phyloP scores from a whole-genome alignment of 495 filamentous ascomycete species.

The Evansstolkia leycettana region DNA sequence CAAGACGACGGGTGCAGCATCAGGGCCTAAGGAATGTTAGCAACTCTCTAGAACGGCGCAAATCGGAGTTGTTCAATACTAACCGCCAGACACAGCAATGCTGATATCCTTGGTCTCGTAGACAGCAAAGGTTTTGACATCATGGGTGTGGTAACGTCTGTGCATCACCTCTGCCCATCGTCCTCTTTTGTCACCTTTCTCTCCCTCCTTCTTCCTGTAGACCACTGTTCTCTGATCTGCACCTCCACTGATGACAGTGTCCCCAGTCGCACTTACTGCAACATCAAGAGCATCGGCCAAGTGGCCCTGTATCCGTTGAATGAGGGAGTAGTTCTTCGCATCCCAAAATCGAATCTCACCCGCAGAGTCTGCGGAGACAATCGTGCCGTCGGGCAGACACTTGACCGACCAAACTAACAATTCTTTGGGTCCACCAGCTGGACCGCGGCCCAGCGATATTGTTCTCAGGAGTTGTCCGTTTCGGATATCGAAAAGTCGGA shows the following conservation, averaged over 20 bases:
- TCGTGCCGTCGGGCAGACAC: conserved; percentile 71
- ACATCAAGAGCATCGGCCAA: conserved; percentile 84
- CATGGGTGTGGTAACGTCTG: conserved; percentile 72
- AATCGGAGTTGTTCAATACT: background rate
- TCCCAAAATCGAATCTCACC: conserved; percentile 91
- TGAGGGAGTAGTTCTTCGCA: conserved; percentile 74
- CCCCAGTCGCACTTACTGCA: conserved; percentile 64
- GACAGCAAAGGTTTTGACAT: conserved; percentile 89
- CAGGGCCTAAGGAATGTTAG: conserved; percentile 50
- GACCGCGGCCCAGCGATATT: conserved; percentile 74
- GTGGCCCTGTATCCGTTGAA: conserved; percentile 74
- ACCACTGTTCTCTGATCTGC: conserved; percentile 79
- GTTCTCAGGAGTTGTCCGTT: conserved; percentile 59
- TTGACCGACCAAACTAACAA: conserved; percentile 89
- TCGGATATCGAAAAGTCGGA: conserved; percentile 79
- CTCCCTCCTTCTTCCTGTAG: conserved; percentile 48
- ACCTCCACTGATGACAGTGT: conserved; percentile 78
- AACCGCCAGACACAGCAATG: conserved; percentile 85
- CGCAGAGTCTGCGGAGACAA: conserved; percentile 89
- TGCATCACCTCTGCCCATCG: conserved; percentile 82
- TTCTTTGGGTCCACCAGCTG: conserved; percentile 64
- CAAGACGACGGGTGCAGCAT: conserved; percentile 67
- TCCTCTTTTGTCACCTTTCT: conserved; percentile 41
- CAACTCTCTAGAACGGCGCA: background rate
- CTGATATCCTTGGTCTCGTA: conserved; percentile 77